Evolutionary conservation across 305 asterid genomes (phyloP).

Genomic region (Fraxinus dipetala): DNA sequence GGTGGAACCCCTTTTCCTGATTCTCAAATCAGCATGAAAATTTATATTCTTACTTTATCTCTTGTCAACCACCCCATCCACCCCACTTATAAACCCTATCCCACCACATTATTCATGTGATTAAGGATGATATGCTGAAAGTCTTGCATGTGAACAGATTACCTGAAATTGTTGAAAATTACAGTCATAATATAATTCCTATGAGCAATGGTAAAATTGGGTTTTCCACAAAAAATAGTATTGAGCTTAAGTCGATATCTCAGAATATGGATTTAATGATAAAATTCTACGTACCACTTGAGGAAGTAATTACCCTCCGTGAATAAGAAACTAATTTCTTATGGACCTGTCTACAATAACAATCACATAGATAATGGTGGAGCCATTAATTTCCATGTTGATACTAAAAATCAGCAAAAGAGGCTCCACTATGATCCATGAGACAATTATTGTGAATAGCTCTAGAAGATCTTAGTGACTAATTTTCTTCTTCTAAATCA

Average conservation of each 20-base stretch:
- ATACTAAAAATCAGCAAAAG: slow-evolving; percentile 38
- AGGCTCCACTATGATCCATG: slow-evolving; percentile 38
- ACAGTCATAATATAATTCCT: neutral
- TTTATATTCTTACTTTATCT: neutral
- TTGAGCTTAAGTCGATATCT: neutral
- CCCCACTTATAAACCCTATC: neutral
- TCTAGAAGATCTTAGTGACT: slow-evolving; percentile 40
- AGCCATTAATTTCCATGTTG: neutral
- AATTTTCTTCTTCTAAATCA: slow-evolving; percentile 82
- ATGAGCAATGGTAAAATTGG: neutral
- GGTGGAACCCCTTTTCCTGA: neutral
- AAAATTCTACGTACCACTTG: neutral
- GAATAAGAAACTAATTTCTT: neutral
- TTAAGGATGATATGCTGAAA: neutral
- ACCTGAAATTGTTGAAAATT: neutral
- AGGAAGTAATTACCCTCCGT: neutral
- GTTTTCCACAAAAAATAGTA: neutral
- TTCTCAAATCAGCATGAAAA: neutral
- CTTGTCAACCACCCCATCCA: neutral
- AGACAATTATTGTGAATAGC: slow-evolving; percentile 30
- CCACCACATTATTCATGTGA: neutral
- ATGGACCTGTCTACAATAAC: neutral
- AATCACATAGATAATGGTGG: neutral
- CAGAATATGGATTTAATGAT: neutral
- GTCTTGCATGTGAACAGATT: neutral